Base-by-base conservation (phyloP, 176 grass and related monocot genomes). In the Musa itinerans region DNA sequence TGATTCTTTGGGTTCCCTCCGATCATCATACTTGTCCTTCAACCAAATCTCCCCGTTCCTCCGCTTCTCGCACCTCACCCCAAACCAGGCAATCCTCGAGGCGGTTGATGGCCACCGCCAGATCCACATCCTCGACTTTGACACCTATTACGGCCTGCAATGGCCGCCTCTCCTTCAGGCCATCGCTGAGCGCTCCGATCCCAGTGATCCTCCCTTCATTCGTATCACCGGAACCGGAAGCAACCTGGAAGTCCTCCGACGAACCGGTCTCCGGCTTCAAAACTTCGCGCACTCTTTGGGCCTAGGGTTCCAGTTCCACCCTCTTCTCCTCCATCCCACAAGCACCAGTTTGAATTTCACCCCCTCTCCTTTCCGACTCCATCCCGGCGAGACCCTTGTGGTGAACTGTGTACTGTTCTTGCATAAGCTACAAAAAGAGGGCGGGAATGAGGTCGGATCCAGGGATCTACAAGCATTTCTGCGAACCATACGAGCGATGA, bases 31-130 rank as follows among this genome's bases (percentile, higher is more conserved):
- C 86, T 82, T 97, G 27, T 79, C 90, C 62, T 93, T 97, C 88
- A 97, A 97, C 90, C 88, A 97, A 87, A 93, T 97, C 82, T 82
- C 94, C 23, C 94, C 94, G 1, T 97, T 97, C 83, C 86, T 97
- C 15, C 90, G 94, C 56, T 97, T 91, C 82, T 88, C 88, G 1
- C 94, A 98, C 84, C 86, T 98, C 67, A 98, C 94, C 21, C 90
- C 94, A 24, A 98, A 98, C 75, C 94, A 98, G 84, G 94, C 94
- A 55, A 98, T 98, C 75, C 86, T 98, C 26, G 94, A 97, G 67
- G 83, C 90, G 11, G 77, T 89, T 48, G 85, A 89, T 0, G 90
- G 82, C 51, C 77, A 80, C 52, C 83, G 88, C 65, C 82, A 81
- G 63, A 50, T 97, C 68, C 94, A 97, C 88, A 97, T 97, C 86